Evolutionary conservation across 495 filamentous ascomycete species (phyloP).

Genomic region (Beverwykella pulmonaria): DNA sequence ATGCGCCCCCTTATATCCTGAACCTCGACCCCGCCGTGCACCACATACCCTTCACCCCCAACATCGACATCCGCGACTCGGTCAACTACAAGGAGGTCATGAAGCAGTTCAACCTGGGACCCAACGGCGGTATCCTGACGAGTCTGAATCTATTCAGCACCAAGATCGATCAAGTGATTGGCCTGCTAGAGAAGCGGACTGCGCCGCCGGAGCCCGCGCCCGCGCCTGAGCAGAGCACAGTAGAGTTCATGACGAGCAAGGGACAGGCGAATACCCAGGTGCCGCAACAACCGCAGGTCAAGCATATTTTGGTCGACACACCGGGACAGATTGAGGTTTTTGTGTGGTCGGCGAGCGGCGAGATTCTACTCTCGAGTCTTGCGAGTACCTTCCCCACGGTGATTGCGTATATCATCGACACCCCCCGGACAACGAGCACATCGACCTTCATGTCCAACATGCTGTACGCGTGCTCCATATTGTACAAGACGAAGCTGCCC

Average conservation of each 20-base stretch:
- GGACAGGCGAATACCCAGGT: slow-evolving; percentile 62
- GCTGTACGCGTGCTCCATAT: slow-evolving; percentile 96
- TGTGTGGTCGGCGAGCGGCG: slow-evolving; percentile 92
- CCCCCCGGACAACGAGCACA: slow-evolving; percentile 86
- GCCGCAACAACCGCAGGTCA: slow-evolving; percentile 63
- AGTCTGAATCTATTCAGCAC: slow-evolving; percentile 95
- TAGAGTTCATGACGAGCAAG: slow-evolving; percentile 45
- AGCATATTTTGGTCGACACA: slow-evolving; percentile 89
- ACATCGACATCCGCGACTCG: slow-evolving; percentile 96
- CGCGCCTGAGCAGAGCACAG: slow-evolving; percentile 23
- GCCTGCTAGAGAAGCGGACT: slow-evolving; percentile 80
- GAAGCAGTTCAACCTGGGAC: slow-evolving; percentile 96
- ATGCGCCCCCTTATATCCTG: slow-evolving; percentile 74
- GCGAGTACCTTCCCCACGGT: slow-evolving; percentile 94
- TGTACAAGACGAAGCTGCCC: slow-evolving; percentile 96
- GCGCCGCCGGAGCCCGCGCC: slow-evolving; percentile 12
- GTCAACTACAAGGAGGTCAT: slow-evolving; percentile 99
- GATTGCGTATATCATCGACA: slow-evolving; percentile 96
- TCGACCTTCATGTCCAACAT: slow-evolving; percentile 99
- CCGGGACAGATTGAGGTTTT: slow-evolving; percentile 99
- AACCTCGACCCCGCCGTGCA: slow-evolving; percentile 96
- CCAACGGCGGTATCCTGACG: slow-evolving; percentile 97
- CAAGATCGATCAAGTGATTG: slow-evolving; percentile 93
- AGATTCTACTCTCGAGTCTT: slow-evolving; percentile 89
- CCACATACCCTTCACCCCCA: slow-evolving; percentile 93